These are phyloP conservation scores for Penicillium palitans DNA, from an alignment of 2,329 filamentous ascomycete genomes.

Conservation along the genomic window DNA sequence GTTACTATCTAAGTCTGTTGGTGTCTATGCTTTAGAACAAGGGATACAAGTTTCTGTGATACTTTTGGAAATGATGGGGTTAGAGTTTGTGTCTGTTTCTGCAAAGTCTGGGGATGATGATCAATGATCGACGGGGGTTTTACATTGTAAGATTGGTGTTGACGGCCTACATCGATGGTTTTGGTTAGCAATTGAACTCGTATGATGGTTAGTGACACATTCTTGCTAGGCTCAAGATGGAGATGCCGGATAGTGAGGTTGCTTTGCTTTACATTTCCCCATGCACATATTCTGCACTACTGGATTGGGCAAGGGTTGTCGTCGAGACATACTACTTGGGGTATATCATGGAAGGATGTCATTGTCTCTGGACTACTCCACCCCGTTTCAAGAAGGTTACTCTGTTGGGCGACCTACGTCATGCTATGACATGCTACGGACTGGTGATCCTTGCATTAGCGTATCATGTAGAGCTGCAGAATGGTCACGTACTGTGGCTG, in stretches of 20 bases:
- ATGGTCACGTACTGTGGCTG: neutral
- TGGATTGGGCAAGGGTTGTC: neutral
- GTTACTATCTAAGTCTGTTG: neutral
- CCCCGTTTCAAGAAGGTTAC: neutral
- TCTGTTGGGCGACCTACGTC: conserved; percentile 1
- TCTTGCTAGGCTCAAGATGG: conserved; percentile 2
- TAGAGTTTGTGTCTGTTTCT: neutral
- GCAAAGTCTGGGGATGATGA: conserved; percentile 9
- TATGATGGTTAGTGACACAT: neutral
- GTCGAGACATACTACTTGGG: neutral
- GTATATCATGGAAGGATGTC: neutral
- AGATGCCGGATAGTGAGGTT: neutral
- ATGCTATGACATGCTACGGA: conserved; percentile 10
- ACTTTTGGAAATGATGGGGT: neutral
- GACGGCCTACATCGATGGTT: neutral
- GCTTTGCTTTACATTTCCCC: neutral
- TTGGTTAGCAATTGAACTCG: neutral
- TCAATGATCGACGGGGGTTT: conserved; percentile 1
- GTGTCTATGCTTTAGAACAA: neutral
- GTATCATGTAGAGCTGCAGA: conserved; percentile 4
- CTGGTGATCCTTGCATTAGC: conserved; percentile 14
- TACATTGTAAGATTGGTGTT: no score
- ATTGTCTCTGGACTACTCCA: neutral
- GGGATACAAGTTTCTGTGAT: neutral
- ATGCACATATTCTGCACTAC: neutral